Conservation (phyloP, 2,329 filamentous ascomycete genomes). For the Esteya vermicola region DNA sequence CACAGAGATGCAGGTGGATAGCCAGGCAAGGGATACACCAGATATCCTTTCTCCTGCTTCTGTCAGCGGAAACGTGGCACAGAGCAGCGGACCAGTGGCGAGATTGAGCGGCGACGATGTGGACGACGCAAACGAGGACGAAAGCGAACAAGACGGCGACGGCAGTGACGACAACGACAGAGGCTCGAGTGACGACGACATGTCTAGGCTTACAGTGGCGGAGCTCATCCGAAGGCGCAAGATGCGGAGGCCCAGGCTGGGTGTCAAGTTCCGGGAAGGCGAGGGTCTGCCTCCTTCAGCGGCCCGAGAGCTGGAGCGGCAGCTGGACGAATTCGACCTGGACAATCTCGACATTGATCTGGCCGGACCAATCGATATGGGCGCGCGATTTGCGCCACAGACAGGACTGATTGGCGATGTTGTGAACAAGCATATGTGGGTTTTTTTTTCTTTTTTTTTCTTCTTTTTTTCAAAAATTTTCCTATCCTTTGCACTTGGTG, state of each 20-base stretch:
- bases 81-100: too few species aligned
- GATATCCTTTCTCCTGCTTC: too few species aligned
- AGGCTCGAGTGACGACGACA: conserved; percentile 3
- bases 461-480: too few species aligned
- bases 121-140: not conserved
- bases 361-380: conserved; percentile 5
- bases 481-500: not conserved
- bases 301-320: not conserved
- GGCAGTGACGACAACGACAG: conserved; percentile 7
- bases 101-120: not conserved
- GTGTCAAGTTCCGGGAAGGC: conserved; percentile 38
- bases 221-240: conserved; percentile 40
- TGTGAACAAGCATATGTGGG: conserved; percentile 69
- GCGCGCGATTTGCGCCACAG: conserved; percentile 51
- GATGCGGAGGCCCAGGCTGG: conserved; percentile 32
- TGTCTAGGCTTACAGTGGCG: conserved; percentile 26
- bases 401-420: conserved; percentile 52
- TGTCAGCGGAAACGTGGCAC: not conserved
- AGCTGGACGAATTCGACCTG: conserved; percentile 1
- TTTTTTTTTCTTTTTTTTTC: conserved; percentile 12
- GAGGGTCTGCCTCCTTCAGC: conserved; percentile 7
- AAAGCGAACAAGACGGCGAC: not conserved
- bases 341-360: not conserved
- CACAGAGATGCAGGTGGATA: not conserved
- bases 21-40: too few species aligned